Evolutionary conservation across 306 rosid genomes (phyloP).

Genomic region (Casuarina glauca): DNA sequence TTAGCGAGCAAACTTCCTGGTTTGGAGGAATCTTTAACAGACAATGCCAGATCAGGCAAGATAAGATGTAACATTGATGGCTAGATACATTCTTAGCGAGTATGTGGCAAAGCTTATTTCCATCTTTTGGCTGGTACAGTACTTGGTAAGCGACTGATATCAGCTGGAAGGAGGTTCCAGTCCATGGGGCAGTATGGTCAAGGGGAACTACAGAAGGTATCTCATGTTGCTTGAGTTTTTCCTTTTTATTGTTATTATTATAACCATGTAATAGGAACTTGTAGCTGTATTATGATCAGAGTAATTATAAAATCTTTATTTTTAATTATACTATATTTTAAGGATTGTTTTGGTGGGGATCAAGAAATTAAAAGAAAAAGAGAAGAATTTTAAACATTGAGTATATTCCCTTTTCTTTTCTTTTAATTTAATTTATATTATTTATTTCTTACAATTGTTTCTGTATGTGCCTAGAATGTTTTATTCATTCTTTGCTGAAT

Average conservation of each 20-base stretch:
- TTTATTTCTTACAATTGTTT: too few relatives aligned
- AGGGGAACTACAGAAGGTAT: constrained; percentile 89
- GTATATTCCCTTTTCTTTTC: too few relatives aligned
- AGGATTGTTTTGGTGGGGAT: too few relatives aligned
- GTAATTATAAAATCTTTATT: background rate
- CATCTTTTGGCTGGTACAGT: constrained; percentile 49
- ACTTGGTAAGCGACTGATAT: constrained; percentile 77
- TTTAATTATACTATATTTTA: too few relatives aligned
- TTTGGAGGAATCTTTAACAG: constrained; percentile 55
- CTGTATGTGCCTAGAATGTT: too few relatives aligned
- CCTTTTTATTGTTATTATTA: background rate
- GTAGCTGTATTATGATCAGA: background rate
- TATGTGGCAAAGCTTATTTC: constrained; percentile 30
- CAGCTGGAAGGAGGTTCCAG: constrained; percentile 88
- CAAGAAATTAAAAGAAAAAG: too few relatives aligned
- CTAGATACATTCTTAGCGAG: constrained; percentile 20
- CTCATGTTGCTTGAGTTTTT: constrained; percentile 24
- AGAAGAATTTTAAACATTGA: too few relatives aligned
- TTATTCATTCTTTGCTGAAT: background rate
- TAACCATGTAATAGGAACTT: background rate
- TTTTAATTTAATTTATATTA: too few relatives aligned
- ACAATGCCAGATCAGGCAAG: constrained; percentile 77
- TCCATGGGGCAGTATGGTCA: constrained; percentile 94
- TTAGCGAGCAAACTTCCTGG: constrained; percentile 64
- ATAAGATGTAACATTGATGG: constrained; percentile 12